These are phyloP conservation scores for Ustilago curta DNA, from an alignment of 1,284 basidiomycete genomes.

Conservation along the genomic window DNA sequence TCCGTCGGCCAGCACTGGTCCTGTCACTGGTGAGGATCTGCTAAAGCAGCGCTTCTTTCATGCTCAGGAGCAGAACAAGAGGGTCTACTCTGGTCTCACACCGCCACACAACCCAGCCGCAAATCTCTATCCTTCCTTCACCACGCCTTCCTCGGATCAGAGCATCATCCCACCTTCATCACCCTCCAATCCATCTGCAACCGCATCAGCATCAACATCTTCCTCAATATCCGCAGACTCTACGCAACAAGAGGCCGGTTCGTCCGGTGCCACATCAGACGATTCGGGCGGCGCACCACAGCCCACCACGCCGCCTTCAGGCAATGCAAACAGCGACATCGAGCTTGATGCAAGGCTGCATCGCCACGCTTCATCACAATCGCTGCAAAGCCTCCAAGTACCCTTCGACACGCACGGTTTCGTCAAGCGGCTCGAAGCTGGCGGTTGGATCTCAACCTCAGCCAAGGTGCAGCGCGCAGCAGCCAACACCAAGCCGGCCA, in stretches of 20 bases:
- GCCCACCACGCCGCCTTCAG: neutral
- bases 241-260: constrained; percentile 11
- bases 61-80: constrained; percentile 57
- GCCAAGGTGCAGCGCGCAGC: constrained; percentile 19
- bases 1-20: constrained; percentile 7
- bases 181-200: neutral
- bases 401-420: constrained; percentile 65
- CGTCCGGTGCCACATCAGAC: constrained; percentile 17
- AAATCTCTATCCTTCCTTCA: constrained; percentile 44
- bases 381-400: constrained; percentile 48
- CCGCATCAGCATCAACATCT: constrained; percentile 10
- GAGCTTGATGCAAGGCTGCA: constrained; percentile 28
- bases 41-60: constrained; percentile 62
- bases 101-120: constrained; percentile 30
- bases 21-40: constrained; percentile 49
- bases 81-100: constrained; percentile 35
- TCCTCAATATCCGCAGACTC: constrained; percentile 15
- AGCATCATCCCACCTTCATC: constrained; percentile 15
- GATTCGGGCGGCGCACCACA: constrained; percentile 9
- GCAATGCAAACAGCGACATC: constrained; percentile 15
- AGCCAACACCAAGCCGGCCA: constrained; percentile 15
- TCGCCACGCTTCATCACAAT: constrained; percentile 32
- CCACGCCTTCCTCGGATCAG: constrained; percentile 24
- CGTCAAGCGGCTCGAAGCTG: constrained; percentile 58
- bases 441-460: constrained; percentile 52